Evolutionary conservation across 164 flowering plant species (phyloP), one percentile per base, ranked within the genome.

Genomic region (Brasenia schreberi): DNA sequence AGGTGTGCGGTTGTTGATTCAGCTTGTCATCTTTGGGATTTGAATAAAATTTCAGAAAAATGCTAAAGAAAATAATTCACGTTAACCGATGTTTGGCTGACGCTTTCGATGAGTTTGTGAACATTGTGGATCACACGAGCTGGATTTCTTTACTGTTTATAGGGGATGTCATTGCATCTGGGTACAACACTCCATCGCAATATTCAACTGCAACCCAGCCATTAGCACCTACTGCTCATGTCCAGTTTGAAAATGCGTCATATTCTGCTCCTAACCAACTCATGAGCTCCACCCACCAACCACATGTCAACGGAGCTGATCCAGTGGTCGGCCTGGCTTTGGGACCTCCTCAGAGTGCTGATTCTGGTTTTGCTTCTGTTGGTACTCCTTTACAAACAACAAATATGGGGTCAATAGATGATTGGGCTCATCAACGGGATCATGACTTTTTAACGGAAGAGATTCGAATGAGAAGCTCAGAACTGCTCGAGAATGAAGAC

Each of bases 401-500:
- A 10, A 59, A 74, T 60, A 67, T 79, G 39, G 82, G 68, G 59
- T 59, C 61, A 61, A 27, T 10, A 67, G 88, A 78, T 19, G 86
- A 84, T 27, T 89, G 91, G 91, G 64, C 84, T 9, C 74, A 71
- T 19, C 78, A 70, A 68, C 76, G 79, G 5, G 85, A 83, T 62
- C 56, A 49, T 9, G 92, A 82, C 56, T 76, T 85, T 70, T 65
- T 92, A 7, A 97, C 89, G 79, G 97, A 94, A 64, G 96, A 94
- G 58, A 89, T 94, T 42, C 93, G 96, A 49, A 75, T 82, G 81
- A 84, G 89, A 76, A 94, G 96, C 75, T 88, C 91, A 69, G 90
- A 94, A 73, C 89, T 89, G 92, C 96, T 89, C 42, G 96, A 89
- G 72, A 85, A 85, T 70, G 99, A 94, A 61, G 99, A 94, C 68